Percentiles rank a stretch among this genome's conserved stretches.
These are phyloP conservation scores for Phanerodontia chrysosporium DNA, from an alignment of 768 basidiomycete genomes.

Conservation along the genomic window DNA sequence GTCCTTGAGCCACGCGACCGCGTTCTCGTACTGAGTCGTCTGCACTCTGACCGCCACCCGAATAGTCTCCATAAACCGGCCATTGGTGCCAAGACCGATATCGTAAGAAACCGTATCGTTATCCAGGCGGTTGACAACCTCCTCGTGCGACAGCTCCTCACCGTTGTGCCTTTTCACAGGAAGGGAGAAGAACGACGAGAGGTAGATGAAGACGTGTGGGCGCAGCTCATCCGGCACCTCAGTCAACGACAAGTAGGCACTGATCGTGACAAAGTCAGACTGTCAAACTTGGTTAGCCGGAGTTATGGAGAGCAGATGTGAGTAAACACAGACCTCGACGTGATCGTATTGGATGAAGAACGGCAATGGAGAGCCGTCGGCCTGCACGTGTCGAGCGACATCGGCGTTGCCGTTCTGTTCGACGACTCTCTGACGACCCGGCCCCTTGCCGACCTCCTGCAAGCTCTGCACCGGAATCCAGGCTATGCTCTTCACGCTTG, in stretches of 20 bases:
- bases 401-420: slow-evolving; percentile 30
- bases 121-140: slow-evolving; percentile 87
- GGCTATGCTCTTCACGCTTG: slow-evolving; percentile 82
- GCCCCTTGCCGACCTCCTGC: slow-evolving; percentile 58
- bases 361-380: slow-evolving; percentile 65
- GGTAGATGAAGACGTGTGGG: slow-evolving; percentile 78
- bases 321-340: slow-evolving; percentile 57
- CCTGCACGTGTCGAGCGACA: slow-evolving; percentile 59
- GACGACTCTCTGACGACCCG: slow-evolving; percentile 27
- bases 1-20: slow-evolving; percentile 83
- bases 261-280: slow-evolving; percentile 90
- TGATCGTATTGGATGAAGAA: slow-evolving; percentile 95
- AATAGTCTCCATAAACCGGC: slow-evolving; percentile 64
- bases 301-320: background rate
- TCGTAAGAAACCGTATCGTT: slow-evolving; percentile 89
- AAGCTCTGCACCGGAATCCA: slow-evolving; percentile 80
- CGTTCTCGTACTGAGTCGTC: slow-evolving; percentile 68
- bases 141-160: slow-evolving; percentile 72
- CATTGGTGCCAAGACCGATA: slow-evolving; percentile 49
- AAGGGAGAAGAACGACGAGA: slow-evolving; percentile 83
- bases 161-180: slow-evolving; percentile 74
- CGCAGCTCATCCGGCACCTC: slow-evolving; percentile 70
- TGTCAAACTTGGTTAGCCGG: slow-evolving; percentile 27
- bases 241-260: slow-evolving; percentile 73
- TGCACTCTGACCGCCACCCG: slow-evolving; percentile 85